Evolutionary conservation across 805 yeast genomes (phyloP), one percentile per base, ranked within the genome.

Genomic region (Saccharomycopsis babjevae): DNA sequence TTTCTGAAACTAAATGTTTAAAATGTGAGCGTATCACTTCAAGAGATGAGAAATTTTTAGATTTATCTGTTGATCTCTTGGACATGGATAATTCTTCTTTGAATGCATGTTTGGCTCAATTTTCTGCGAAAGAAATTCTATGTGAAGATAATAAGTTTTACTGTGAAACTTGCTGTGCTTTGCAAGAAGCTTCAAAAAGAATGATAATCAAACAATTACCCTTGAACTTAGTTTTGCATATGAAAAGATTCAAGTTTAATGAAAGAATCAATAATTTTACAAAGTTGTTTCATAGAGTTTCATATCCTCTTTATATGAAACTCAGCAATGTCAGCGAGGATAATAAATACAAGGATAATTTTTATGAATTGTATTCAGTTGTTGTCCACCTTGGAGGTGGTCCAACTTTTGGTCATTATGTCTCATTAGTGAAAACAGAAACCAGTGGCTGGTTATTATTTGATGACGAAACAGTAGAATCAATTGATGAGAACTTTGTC

Each of bases 301-400:
- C 82, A 59, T 94, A 93, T 69, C 93, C 97, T 2, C 77, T 84
- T 66, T 81, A 79, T 55, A 74, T 94, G 60, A 76, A 90, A 36
- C 80, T 90, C 34, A 84, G 85, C 68, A 83, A 85, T 68, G 85
- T 93, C 36, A 82, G 91, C 79, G 73, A 73, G 28, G 72, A 76
- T 16, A 77, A 81, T 1, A 61, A 18, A 32, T 67, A 66, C 20
- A 65, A 62, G 1, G 82, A 82, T 65, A 82, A 81, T 67, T 76
- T 85, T 20, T 94, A 91, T 68, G 97, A 92, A 67, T 74, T 94
- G 57, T 86, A 84, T 64, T 89, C 93, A 0, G 85, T 93, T 52
- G 94, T 94, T 13, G 91, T 94, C 11, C 99, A 94, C 70, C 84
- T 94, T 66, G 99, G 99, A 5, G 96, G 97, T 3, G 97, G 98